Percentiles rank a stretch among this genome's conserved stretches.
Evolutionary conservation across 2,329 filamentous ascomycete genomes (phyloP).

Genomic region (Stemphylium lycopersici): DNA sequence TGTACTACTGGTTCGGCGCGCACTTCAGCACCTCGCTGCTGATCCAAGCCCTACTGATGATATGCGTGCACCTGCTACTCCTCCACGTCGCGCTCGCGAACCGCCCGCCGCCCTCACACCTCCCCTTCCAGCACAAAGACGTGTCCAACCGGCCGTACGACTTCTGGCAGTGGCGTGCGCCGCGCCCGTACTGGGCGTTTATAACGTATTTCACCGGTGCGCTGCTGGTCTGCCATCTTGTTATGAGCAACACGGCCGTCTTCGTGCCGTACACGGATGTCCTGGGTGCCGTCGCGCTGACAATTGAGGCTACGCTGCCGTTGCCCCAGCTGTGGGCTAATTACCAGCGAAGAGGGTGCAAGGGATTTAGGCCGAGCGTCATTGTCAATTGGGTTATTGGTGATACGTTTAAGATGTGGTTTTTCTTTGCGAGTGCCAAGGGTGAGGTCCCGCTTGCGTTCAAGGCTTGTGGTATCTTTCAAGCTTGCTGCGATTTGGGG

Average conservation of each 20-base stretch:
- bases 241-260: constrained; percentile 65
- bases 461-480: constrained; percentile 82
- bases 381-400: constrained; percentile 79
- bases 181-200: constrained; percentile 81
- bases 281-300: constrained; percentile 76
- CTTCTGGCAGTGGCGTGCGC: constrained; percentile 82
- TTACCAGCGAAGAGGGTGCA: constrained; percentile 70
- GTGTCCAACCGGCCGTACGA: constrained; percentile 67
- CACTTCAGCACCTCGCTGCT: constrained; percentile 65
- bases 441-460: constrained; percentile 75
- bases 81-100: constrained; percentile 67
- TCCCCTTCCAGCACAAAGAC: constrained; percentile 65
- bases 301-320: constrained; percentile 80
- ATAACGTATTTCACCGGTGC: constrained; percentile 69
- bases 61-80: constrained; percentile 62
- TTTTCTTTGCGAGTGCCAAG: constrained; percentile 76
- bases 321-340: constrained; percentile 80
- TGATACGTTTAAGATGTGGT: constrained; percentile 80
- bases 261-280: constrained; percentile 70
- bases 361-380: constrained; percentile 77
- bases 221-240: constrained; percentile 69
- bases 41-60: constrained; percentile 66
- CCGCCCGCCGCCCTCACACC: constrained; percentile 53
- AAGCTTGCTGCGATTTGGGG: constrained; percentile 76
- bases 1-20: constrained; percentile 70